Conservation (phyloP, 208 protist species). For the Blastocrithidia nonstop region DNA sequence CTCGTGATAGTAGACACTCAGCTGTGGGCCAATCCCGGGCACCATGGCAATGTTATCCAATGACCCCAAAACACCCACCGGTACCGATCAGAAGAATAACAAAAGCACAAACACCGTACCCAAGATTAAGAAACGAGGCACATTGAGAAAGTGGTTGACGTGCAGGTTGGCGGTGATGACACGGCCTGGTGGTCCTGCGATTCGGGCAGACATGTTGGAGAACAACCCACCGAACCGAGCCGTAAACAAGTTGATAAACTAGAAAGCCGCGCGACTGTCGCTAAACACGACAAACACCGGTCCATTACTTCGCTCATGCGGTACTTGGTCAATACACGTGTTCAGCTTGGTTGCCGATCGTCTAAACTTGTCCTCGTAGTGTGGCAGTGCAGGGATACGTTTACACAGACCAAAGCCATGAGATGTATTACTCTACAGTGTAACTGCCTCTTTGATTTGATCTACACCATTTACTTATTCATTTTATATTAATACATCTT, state of each 20-base stretch:
- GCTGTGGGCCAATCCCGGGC: conserved; percentile 17
- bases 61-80: conserved; percentile 58
- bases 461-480: no score
- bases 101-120: not conserved
- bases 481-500: no score
- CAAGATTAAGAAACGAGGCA: no score
- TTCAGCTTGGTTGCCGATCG: conserved; percentile 19
- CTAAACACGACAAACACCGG: conserved; percentile 60
- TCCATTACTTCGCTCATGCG: conserved; percentile 13
- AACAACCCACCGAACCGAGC: conserved; percentile 16
- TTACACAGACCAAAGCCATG: no score
- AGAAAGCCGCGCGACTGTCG: conserved; percentile 37
- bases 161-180: conserved; percentile 54
- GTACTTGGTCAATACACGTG: conserved; percentile 18
- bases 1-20: conserved; percentile 12
- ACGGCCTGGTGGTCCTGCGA: conserved; percentile 47
- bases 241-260: conserved; percentile 61
- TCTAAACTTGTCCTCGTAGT: conserved; percentile 24
- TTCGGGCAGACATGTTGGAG: conserved; percentile 22
- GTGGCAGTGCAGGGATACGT: conserved; percentile 30
- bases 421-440: no score
- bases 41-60: conserved; percentile 44
- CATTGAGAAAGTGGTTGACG: conserved; percentile 17
- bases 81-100: conserved; percentile 5
- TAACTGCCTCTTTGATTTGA: no score